Evolutionary conservation across 495 filamentous ascomycete genomes (phyloP).

Genomic region (Penicillium longicatenatum): DNA sequence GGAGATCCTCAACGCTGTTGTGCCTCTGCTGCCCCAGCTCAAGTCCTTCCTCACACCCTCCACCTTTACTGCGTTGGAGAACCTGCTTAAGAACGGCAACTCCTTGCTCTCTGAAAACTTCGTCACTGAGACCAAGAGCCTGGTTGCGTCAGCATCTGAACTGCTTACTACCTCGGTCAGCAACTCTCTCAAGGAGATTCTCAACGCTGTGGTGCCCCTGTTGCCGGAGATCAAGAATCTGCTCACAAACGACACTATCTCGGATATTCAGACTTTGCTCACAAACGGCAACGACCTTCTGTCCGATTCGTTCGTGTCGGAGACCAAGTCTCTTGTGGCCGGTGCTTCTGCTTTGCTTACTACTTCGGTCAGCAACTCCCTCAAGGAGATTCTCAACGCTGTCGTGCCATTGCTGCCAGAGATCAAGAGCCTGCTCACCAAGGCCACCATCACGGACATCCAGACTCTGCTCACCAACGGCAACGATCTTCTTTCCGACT

Average conservation of each 20-base stretch:
- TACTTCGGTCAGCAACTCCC: conserved; percentile 21
- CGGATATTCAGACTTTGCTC: conserved; percentile 39
- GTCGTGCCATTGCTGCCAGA: conserved; percentile 40
- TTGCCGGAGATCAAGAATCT: conserved; percentile 35
- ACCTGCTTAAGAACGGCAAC: conserved; percentile 41
- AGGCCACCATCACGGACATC: conserved; percentile 36
- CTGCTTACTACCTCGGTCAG: conserved; percentile 18
- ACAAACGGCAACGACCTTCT: conserved; percentile 31
- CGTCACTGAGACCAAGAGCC: conserved; percentile 32
- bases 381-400: conserved; percentile 35
- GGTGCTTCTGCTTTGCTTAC: conserved; percentile 23
- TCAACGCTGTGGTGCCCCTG: conserved; percentile 40
- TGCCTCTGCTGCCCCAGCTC: conserved; percentile 39
- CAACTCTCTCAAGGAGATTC: conserved; percentile 30
- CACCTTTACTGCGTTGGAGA: conserved; percentile 39
- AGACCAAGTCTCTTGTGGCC: conserved; percentile 22
- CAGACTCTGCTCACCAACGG: conserved; percentile 40
- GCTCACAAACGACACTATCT: conserved; percentile 28
- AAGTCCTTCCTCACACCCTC: conserved; percentile 40
- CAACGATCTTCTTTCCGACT: conserved; percentile 34
- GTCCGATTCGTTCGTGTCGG: conserved; percentile 24
- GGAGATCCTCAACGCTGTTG: conserved; percentile 36
- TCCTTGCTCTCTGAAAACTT: conserved; percentile 38
- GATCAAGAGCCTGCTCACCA: conserved; percentile 30
- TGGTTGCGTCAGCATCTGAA: conserved; percentile 15